Evolutionary conservation across 2,329 filamentous ascomycete genomes (phyloP), one percentile per base, ranked within the genome.

Genomic region (Alternaria dauci): DNA sequence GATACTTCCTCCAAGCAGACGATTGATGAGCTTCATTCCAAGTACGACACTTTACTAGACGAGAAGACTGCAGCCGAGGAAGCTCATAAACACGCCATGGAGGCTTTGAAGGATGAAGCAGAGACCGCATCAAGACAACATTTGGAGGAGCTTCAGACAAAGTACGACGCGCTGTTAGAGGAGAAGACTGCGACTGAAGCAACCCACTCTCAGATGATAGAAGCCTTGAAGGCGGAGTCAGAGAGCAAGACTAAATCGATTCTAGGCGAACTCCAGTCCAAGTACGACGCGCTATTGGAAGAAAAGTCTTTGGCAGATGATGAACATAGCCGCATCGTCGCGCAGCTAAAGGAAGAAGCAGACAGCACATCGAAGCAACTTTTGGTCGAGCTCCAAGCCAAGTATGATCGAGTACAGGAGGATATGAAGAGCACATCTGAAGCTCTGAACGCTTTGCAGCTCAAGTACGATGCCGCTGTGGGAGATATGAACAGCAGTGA

Each of bases 51-150:
- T 32, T 54, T 76, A 9, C 26, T 72, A 4, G 62, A 67, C 54
- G 74, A 76, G 30, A 75, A 75, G 62, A 70, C 63, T 6, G 59
- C 65, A 36, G 64, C 63, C 1, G 70, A 74, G 50, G 67, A 70
- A 54, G 69, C 68, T 2, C 72, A 76, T 42, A 61, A 36, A 26
- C 64, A 55, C 28, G 72, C 71, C 2, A 62, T 76, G 14, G 65
- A 75, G 25, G 63, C 69, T 11, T 39, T 75, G 14, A 70, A 71
- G 57, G 41, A 70, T 36, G 69, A 74, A 26, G 68, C 61, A 8
- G 63, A 70, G 12, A 62, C 46, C 23, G 51, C 67, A 4, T 69
- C 71, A 1, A 71, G 67, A 26, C 51, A 55, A 46, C 47, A 58
- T 2, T 46, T 65, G 2, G 55, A 50, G 4, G 62, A 67, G 20